Base-by-base conservation (phyloP, 2,329 filamentous ascomycete species). In the Xylariaceae sp. region DNA sequence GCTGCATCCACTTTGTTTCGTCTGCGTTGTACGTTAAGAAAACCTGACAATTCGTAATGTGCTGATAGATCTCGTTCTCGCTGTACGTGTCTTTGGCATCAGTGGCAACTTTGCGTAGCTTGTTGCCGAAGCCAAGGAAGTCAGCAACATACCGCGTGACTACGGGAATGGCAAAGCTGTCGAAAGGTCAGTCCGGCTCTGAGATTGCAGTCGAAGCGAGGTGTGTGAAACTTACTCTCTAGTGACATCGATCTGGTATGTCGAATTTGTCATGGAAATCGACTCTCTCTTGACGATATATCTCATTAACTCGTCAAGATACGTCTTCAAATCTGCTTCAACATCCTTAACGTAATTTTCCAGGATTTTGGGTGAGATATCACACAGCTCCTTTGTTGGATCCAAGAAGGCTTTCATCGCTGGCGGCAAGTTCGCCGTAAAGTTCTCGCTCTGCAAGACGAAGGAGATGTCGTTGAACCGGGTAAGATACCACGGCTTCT, bases 1-100 rank as follows among this genome's bases (percentile, higher is more conserved):
- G 36, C 18, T 23, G 4, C 15, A 39, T 20, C 36, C 9, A 6
- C 13, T 39, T 39, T 18, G 36, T 39, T 13, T 39, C 15, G 18
- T 39, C 36, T 18, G 18, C 7, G 20, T 39, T 39, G 15, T 23
- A 39, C 11, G 36, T 11, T 7, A 18, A 11, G 15, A 18, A 39
- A 4, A 11, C 18, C 16, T 39, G 36, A 39, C 36, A 39, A 23
- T 39, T 39, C 4, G 20, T 23, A 18, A 39, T 39, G 20, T 9
- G 36, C 20, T 23, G 36, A 18, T 39, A 39, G 8, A 39, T 39
- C 36, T 39, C 36, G 18, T 39, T 39, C 36, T 39, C 36, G 16
- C 4, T 4, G 18, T 39, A 23, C 4, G 11, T 11, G 6, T 16
- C 15, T 5, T 39, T 11, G 15, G 36, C 11, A 23, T 20, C 9